Evolutionary conservation across 129 eudicot species (phyloP).

Genomic region (Kitagawia praeruptora): DNA sequence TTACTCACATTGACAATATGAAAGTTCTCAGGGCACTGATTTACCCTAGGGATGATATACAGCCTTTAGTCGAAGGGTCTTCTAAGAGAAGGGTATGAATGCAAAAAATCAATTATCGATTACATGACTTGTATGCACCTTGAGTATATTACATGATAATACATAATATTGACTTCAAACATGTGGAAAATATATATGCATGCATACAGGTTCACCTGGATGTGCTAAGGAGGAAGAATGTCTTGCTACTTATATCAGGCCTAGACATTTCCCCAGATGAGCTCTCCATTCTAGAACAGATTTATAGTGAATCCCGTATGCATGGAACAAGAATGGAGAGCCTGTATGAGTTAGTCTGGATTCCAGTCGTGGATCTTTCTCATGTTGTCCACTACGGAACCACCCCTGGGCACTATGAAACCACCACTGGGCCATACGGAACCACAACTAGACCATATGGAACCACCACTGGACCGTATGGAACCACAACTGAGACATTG

Average conservation of each 20-base stretch:
- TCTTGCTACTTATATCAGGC: constrained; percentile 60
- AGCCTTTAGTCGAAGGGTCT: constrained; percentile 52
- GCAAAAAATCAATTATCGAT: not conserved
- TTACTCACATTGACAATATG: constrained; percentile 73
- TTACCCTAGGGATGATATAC: constrained; percentile 44
- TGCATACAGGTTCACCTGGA: constrained; percentile 44
- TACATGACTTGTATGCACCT: not conserved
- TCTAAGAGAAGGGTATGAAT: constrained; percentile 39
- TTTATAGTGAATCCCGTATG: constrained; percentile 40
- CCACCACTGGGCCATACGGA: not conserved
- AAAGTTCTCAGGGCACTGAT: constrained; percentile 49
- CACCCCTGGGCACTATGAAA: not conserved
- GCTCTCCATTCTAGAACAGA: constrained; percentile 49
- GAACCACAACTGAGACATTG: not conserved
- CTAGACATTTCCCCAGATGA: constrained; percentile 51
- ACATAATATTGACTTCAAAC: not conserved
- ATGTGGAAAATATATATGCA: not conserved
- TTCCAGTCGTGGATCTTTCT: constrained; percentile 47
- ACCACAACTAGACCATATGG: not conserved
- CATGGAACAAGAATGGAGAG: constrained; percentile 35
- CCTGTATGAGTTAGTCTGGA: constrained; percentile 53
- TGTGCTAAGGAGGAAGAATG: constrained; percentile 56
- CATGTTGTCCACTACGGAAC: not conserved
- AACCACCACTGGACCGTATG: not conserved
- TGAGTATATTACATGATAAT: not conserved